A percentile compares a stretch with the other conserved stretches of the same genome.
These are phyloP conservation scores for Phytophthora multivora DNA, from an alignment of 352 stramenopile species.

Conservation along the genomic window DNA sequence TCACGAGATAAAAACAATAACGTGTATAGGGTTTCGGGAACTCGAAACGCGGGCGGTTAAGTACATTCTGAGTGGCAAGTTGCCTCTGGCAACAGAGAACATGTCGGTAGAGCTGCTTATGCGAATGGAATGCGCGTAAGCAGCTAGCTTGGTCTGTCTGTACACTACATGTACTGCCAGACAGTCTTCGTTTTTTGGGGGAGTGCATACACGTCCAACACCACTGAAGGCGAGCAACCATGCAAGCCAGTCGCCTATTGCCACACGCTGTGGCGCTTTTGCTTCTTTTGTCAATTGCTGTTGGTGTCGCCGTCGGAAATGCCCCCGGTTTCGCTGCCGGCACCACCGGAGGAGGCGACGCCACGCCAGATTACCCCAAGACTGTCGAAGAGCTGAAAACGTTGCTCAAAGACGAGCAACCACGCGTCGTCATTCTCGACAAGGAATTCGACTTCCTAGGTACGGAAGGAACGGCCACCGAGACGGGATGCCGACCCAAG, in stretches of 20 bases:
- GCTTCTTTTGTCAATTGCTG: neutral
- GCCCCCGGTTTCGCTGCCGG: conserved; percentile 34
- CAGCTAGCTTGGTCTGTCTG: too few relatives aligned
- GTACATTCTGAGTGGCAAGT: too few relatives aligned
- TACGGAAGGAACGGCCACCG: conserved; percentile 36
- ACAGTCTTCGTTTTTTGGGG: too few relatives aligned
- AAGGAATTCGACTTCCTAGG: conserved; percentile 44
- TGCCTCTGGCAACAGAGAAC: too few relatives aligned
- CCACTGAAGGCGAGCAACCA: too few relatives aligned
- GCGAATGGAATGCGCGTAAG: too few relatives aligned
- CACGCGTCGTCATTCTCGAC: conserved; percentile 45
- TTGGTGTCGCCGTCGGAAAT: conserved; percentile 4
- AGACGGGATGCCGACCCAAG: conserved; percentile 38
- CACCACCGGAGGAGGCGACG: conserved; percentile 40
- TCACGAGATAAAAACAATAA: too few relatives aligned
- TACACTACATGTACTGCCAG: too few relatives aligned
- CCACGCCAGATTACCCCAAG: conserved; percentile 30
- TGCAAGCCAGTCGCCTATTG: neutral
- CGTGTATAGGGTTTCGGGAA: too few relatives aligned
- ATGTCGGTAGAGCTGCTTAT: too few relatives aligned
- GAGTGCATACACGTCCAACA: too few relatives aligned
- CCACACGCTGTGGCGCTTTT: neutral
- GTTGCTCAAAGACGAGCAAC: conserved; percentile 27
- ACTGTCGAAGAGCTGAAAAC: conserved; percentile 34
- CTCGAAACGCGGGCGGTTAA: too few relatives aligned